Conservation (phyloP, 257 asterid genomes). For the Nicotiana tabacum region DNA sequence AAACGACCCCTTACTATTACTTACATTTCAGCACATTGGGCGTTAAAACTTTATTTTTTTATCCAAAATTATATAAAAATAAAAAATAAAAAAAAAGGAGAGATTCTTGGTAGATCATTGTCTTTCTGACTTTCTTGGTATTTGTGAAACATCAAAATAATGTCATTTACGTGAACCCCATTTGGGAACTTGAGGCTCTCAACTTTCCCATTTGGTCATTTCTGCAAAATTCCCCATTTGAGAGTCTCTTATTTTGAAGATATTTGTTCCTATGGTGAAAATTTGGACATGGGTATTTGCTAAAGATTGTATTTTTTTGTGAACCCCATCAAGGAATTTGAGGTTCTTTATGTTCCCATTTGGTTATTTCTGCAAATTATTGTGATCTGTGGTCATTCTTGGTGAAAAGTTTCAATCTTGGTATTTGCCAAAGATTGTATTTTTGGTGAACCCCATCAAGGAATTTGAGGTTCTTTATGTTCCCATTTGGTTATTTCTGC, state of each 20-base stretch:
- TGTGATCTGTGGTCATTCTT: background rate
- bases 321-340: conserved; percentile 3
- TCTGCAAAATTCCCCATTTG: conserved; percentile 26
- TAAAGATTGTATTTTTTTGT: background rate
- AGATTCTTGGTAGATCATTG: conserved; percentile 39
- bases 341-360: background rate
- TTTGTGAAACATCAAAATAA: conserved; percentile 19
- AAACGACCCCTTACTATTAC: background rate
- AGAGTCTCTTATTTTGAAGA: conserved; percentile 17
- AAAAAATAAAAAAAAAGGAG: background rate
- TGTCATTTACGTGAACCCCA: background rate
- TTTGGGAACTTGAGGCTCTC: conserved; percentile 1
- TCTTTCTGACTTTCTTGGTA: conserved; percentile 34
- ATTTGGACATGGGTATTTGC: conserved; percentile 18
- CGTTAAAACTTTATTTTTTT: background rate
- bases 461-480: conserved; percentile 2
- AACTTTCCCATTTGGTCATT: conserved; percentile 9
- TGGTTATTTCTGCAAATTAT: background rate
- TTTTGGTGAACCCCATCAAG: conserved; percentile 8
- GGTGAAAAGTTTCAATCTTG: background rate
- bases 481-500: background rate
- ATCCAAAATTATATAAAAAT: background rate
- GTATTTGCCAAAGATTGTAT: conserved; percentile 2
- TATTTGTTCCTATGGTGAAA: conserved; percentile 30
- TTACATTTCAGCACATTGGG: conserved; percentile 11